A percentile compares a stretch with the other conserved stretches of the same genome.
Conservation (phyloP, 75 land plant genomes). For the Isoetes taiwanensis region DNA sequence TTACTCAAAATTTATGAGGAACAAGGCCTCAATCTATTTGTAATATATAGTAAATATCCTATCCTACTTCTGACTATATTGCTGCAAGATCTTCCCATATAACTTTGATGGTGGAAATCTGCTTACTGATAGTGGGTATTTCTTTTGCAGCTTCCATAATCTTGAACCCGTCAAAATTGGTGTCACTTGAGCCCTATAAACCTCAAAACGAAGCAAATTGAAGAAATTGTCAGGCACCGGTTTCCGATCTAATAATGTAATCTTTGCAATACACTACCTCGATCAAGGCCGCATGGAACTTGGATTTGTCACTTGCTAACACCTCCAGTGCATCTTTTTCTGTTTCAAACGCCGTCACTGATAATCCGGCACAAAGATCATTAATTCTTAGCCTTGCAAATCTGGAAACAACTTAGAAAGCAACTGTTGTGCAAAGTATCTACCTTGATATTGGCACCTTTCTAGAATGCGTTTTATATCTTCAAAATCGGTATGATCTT, state of each 20-base stretch:
- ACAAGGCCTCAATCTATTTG: too few relatives aligned
- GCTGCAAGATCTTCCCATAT: too few relatives aligned
- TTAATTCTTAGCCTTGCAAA: slow-evolving; percentile 4
- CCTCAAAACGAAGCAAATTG: neutral
- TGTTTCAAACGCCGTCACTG: slow-evolving; percentile 45
- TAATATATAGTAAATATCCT: too few relatives aligned
- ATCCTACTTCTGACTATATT: too few relatives aligned
- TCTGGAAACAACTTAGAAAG: neutral
- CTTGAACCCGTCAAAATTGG: slow-evolving; percentile 26
- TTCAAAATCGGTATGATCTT: slow-evolving; percentile 24
- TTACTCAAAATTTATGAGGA: too few relatives aligned
- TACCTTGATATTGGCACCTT: slow-evolving; percentile 46
- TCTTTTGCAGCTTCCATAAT: slow-evolving; percentile 41
- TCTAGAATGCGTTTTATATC: slow-evolving; percentile 37
- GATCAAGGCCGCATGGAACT: slow-evolving; percentile 55
- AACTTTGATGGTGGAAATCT: too few relatives aligned
- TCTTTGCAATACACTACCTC: slow-evolving; percentile 29
- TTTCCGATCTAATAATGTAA: neutral
- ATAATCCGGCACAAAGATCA: neutral
- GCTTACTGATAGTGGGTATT: slow-evolving; percentile 62
- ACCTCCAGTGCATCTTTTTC: slow-evolving; percentile 38
- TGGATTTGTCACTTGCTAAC: slow-evolving; percentile 18
- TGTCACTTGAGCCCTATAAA: slow-evolving; percentile 27
- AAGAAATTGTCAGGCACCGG: neutral
- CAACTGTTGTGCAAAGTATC: neutral